Evolutionary conservation across 2,329 filamentous ascomycete species (phyloP).

Genomic region (Myriosclerotinia scirpicola): DNA sequence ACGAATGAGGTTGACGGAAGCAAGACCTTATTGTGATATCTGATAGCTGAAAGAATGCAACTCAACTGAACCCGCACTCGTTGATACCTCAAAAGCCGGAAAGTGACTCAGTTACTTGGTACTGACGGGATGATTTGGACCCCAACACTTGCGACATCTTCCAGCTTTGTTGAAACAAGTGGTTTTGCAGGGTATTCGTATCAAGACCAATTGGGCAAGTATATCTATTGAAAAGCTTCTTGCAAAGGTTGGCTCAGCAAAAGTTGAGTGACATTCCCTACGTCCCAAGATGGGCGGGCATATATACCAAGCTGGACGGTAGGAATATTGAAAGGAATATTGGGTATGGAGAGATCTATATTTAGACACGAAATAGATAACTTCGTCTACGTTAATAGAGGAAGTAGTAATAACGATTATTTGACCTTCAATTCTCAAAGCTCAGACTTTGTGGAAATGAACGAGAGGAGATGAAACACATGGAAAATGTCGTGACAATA

Average conservation of each 20-base stretch:
- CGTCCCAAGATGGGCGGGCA: not conserved
- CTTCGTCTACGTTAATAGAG: not conserved
- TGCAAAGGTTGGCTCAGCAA: not conserved
- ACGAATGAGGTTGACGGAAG: not conserved
- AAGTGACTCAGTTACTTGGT: not conserved
- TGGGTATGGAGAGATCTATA: not conserved
- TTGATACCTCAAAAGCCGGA: too few species aligned
- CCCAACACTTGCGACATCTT: not conserved
- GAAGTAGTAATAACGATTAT: not conserved
- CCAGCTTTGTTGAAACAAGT: not conserved
- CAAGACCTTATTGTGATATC: not conserved
- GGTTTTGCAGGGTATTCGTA: too few species aligned
- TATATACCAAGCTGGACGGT: not conserved
- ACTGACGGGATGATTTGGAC: not conserved
- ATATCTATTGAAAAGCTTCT: not conserved
- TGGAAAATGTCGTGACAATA: not conserved
- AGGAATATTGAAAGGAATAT: slow-evolving; percentile 17
- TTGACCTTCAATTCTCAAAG: not conserved
- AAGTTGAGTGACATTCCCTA: not conserved
- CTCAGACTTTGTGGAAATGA: not conserved
- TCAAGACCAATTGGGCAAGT: not conserved
- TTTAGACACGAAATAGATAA: not conserved
- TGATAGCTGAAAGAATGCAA: not conserved
- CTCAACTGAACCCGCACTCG: not conserved
- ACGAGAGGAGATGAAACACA: not conserved